Base-by-base conservation (phyloP, 129 eudicot species). In the Flaveria brownii region DNA sequence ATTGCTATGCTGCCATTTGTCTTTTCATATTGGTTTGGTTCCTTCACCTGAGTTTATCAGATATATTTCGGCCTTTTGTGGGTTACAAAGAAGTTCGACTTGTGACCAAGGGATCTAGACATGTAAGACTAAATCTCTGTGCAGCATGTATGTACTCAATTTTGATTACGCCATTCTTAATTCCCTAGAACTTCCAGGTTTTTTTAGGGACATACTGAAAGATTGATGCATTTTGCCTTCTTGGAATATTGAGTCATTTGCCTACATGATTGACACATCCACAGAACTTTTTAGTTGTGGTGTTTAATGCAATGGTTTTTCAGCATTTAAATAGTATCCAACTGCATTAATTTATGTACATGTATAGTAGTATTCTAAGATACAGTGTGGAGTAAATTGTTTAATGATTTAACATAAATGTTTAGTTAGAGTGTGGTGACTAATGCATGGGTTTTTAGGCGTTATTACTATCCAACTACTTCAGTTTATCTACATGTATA, bases 51-150 rank as follows among this genome's bases (percentile, higher is more conserved):
- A 30, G 73, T 80, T 74, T 79, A 60, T 51, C 80, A 93, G 98
- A 93, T 80, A 88, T 93, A 71, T 90, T 93, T 51, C 97, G 98
- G 41, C 98, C 97, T 33, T 93, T 93, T 77, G 89, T 90, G 47
- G 98, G 98, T 75, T 93, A 93, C 85, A 88, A 79, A 82, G 98
- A 93, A 85, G 97, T 86, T n/a, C 87, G 98, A 62, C 95, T 93
- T 46, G 97, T 93, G 57, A 82, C 88, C 33, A 93, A 93, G 82
- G 98, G 87, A 52, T 84, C 98, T 26, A 93, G 88, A 93, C 97
- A 81, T 81, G 98, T 90, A 88, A 83, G 95, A 52, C 10, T 76
- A 70, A 47, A 49, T n/a, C 16, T 74, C 2, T 60, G 30, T 68
- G 18, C 22, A 26, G 26, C 60, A 54, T 54, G 25, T 18, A 18